Percentiles rank a stretch among this genome's conserved stretches.
phyloP scores from a whole-genome alignment of 306 rosid genomes.

The peach (Prunus persica) region DNA sequence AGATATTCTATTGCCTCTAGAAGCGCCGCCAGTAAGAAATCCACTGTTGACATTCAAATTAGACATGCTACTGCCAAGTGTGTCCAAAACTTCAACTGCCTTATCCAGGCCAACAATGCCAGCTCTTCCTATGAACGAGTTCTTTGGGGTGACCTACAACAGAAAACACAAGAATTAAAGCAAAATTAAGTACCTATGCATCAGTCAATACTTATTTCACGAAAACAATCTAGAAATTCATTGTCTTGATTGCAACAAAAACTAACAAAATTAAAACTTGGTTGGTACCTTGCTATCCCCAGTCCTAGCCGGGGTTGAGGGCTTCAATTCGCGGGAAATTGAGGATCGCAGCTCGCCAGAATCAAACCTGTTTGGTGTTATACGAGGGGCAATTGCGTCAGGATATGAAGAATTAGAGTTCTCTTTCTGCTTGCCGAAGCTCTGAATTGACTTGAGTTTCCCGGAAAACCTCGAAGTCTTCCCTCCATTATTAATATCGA shows the following conservation, averaged over 20 bases:
- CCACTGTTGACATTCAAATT: conserved; percentile 50
- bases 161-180: conserved; percentile 17
- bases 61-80: conserved; percentile 74
- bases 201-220: neutral
- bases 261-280: neutral
- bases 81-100: conserved; percentile 74
- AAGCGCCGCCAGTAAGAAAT: conserved; percentile 45
- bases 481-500: conserved; percentile 25
- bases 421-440: conserved; percentile 25
- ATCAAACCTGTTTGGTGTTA: conserved; percentile 28
- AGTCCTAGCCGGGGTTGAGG: conserved; percentile 27
- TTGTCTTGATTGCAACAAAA: neutral
- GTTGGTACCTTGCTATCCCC: conserved; percentile 42
- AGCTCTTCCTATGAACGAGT: conserved; percentile 60
- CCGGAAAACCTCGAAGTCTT: conserved; percentile 42
- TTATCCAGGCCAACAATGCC: conserved; percentile 46
- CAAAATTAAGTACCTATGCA: neutral
- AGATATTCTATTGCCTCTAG: conserved; percentile 61
- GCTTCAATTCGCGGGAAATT: conserved; percentile 40
- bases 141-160: conserved; percentile 47
- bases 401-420: conserved; percentile 28
- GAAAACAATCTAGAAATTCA: neutral
- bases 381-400: conserved; percentile 27
- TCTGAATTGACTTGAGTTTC: conserved; percentile 38
- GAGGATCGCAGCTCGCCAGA: conserved; percentile 25